Evolutionary conservation across 2,329 filamentous ascomycete species (phyloP).

Genomic region (Cadophora malorum): DNA sequence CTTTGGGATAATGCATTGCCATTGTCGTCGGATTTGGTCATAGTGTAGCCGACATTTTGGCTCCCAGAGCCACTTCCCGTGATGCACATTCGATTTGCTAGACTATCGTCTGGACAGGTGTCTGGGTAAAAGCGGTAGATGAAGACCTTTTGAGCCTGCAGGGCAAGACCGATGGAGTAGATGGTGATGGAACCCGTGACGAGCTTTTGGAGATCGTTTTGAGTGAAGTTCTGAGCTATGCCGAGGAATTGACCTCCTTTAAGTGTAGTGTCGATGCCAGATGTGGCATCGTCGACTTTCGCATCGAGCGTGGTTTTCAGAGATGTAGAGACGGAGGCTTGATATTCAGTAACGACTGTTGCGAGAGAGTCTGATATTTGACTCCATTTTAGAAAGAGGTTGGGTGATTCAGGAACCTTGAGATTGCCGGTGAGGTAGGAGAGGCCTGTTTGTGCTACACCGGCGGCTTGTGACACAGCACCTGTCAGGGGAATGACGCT

Average conservation of each 20-base stretch:
- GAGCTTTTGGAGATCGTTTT: constrained; percentile 18
- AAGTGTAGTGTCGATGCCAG: constrained; percentile 24
- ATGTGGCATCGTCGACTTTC: background rate
- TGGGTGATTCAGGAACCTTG: constrained; percentile 16
- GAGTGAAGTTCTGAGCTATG: constrained; percentile 27
- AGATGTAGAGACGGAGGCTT: constrained; percentile 14
- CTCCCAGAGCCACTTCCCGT: too few species aligned
- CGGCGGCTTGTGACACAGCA: constrained; percentile 3
- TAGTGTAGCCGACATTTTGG: too few species aligned
- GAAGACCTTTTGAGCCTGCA: too few species aligned
- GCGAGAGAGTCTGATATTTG: constrained; percentile 9
- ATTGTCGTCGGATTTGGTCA: too few species aligned
- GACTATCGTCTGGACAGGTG: too few species aligned
- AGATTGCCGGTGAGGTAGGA: constrained; percentile 12
- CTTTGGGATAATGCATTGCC: too few species aligned
- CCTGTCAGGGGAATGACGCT: constrained; percentile 26
- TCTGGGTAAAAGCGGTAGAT: too few species aligned
- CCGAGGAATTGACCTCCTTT: constrained; percentile 25
- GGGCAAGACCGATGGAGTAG: constrained; percentile 21
- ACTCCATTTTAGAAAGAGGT: constrained; percentile 28
- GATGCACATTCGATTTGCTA: too few species aligned
- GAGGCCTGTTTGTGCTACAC: background rate
- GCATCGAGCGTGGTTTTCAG: constrained; percentile 22
- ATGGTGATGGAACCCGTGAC: constrained; percentile 12
- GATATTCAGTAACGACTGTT: constrained; percentile 19